Conservation (phyloP, 441 rosid species). For the Aleurites moluccanus region DNA sequence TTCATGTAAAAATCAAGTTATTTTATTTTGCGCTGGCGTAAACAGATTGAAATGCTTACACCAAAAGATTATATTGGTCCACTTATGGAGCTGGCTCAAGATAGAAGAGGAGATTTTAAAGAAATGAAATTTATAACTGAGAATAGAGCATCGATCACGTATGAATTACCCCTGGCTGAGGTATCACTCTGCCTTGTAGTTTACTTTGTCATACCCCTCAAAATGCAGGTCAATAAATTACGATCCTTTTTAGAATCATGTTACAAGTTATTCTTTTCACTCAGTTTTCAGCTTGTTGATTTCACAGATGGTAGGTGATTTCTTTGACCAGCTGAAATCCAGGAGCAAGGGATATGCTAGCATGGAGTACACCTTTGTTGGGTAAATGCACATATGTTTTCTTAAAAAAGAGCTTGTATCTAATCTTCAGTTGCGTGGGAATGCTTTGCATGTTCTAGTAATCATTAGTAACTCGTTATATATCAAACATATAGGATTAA, state of each 20-base stretch:
- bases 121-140: conserved; percentile 95
- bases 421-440: conserved; percentile 11
- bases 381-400: conserved; percentile 46
- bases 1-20: conserved; percentile 15
- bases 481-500: not conserved
- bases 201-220: not conserved
- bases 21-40: conserved; percentile 24
- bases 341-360: conserved; percentile 98
- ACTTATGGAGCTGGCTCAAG: conserved; percentile 97
- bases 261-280: conserved; percentile 17
- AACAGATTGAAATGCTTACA: conserved; percentile 92
- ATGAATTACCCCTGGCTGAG: conserved; percentile 94
- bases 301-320: conserved; percentile 96
- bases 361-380: conserved; percentile 89
- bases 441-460: conserved; percentile 11
- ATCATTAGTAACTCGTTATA: not conserved
- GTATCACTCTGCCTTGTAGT: conserved; percentile 34
- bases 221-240: not conserved
- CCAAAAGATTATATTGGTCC: conserved; percentile 96
- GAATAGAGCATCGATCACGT: conserved; percentile 77
- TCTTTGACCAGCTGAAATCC: conserved; percentile 94
- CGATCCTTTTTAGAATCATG: not conserved
- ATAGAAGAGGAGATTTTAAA: conserved; percentile 88
- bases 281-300: conserved; percentile 23
- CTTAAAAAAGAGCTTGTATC: not conserved